These are phyloP conservation scores for Verticillium nubilum DNA, from an alignment of 2,329 filamentous ascomycete species.

Conservation along the genomic window DNA sequence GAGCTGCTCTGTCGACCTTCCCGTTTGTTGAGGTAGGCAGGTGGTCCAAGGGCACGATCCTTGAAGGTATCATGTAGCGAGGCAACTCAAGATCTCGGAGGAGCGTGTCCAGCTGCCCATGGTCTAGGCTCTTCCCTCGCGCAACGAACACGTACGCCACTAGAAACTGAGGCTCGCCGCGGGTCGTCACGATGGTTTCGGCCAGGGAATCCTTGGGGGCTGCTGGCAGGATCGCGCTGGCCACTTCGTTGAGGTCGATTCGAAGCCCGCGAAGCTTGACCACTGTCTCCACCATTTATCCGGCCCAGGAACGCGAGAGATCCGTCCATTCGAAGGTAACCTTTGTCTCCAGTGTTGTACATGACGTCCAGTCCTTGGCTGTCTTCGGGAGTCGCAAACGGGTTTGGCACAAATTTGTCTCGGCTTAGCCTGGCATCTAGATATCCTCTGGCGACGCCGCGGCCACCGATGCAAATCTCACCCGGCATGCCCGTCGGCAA, in stretches of 20 bases:
- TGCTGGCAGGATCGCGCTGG: conserved; percentile 14
- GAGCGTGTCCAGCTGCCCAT: conserved; percentile 10
- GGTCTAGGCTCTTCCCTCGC: not conserved
- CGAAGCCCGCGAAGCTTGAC: conserved; percentile 39
- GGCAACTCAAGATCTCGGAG: conserved; percentile 18
- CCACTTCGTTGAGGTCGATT: conserved; percentile 39
- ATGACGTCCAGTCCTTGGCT: conserved; percentile 12
- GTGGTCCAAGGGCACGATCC: conserved; percentile 17
- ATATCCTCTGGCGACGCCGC: not conserved
- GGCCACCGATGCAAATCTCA: conserved; percentile 20
- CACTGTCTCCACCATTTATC: conserved; percentile 30
- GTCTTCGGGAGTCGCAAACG: not conserved
- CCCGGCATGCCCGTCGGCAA: conserved; percentile 31
- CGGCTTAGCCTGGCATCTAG: not conserved
- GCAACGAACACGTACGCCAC: conserved; percentile 22
- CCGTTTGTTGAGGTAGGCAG: conserved; percentile 22
- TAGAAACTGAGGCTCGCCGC: conserved; percentile 14
- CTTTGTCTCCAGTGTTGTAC: conserved; percentile 29
- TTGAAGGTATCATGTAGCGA: conserved; percentile 27
- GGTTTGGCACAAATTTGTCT: not conserved
- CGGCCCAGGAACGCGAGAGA: conserved; percentile 28
- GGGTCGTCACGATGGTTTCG: conserved; percentile 17
- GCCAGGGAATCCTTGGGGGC: conserved; percentile 4
- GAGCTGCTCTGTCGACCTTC: conserved; percentile 26
- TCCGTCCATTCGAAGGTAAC: not conserved